Evolutionary conservation across 2,329 filamentous ascomycete genomes (phyloP).

Genomic region (Aplosporella prunicola): DNA sequence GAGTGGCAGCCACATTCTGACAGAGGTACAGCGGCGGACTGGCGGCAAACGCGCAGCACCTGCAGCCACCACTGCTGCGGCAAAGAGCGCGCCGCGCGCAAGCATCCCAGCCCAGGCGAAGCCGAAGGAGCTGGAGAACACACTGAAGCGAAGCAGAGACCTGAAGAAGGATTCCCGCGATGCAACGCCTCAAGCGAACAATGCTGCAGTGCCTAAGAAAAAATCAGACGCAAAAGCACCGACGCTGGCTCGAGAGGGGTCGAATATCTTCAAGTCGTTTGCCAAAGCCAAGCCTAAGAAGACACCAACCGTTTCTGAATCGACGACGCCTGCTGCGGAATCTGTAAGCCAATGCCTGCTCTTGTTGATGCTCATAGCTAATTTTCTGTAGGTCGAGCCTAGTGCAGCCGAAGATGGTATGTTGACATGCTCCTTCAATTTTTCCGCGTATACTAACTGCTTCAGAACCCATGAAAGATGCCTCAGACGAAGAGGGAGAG

Average conservation of each 20-base stretch:
- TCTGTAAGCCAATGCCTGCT: conserved; percentile 28
- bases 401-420: conserved; percentile 40
- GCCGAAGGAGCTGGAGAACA: conserved; percentile 18
- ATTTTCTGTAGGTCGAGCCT: conserved; percentile 25
- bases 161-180: conserved; percentile 23
- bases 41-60: conserved; percentile 25
- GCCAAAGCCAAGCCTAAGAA: conserved; percentile 55
- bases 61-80: conserved; percentile 13
- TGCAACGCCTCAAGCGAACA: conserved; percentile 22
- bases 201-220: conserved; percentile 18
- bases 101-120: conserved; percentile 12
- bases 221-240: conserved; percentile 31
- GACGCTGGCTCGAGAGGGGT: conserved; percentile 49
- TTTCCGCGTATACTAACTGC: too few species aligned
- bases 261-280: conserved; percentile 70
- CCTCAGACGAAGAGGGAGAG: conserved; percentile 23
- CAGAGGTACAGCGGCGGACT: conserved; percentile 35
- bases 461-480: conserved; percentile 41
- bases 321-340: conserved; percentile 22
- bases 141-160: conserved; percentile 20
- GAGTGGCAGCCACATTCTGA: conserved; percentile 13
- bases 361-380: conserved; percentile 27
- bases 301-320: conserved; percentile 30
- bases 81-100: conserved; percentile 18
- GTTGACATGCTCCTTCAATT: too few species aligned